These are phyloP conservation scores for Limonomyces culmigenus DNA, from an alignment of 1,284 basidiomycete species.

Conservation along the genomic window DNA sequence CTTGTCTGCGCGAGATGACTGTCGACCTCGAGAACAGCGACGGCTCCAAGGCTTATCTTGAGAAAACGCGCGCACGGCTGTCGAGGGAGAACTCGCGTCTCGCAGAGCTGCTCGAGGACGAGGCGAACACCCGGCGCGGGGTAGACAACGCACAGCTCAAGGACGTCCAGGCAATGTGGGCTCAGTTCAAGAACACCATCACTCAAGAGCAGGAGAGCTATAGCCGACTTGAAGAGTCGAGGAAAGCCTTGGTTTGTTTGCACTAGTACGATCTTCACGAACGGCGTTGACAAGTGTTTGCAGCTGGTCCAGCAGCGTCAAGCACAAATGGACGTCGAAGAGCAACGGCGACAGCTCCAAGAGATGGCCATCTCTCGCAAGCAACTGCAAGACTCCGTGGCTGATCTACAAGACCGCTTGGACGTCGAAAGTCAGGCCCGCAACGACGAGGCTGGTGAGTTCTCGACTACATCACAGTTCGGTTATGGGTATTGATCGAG, in stretches of 20 bases:
- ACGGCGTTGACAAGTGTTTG: slow-evolving; percentile 3
- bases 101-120: slow-evolving; percentile 40
- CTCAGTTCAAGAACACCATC: slow-evolving; percentile 48
- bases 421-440: slow-evolving; percentile 33
- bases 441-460: slow-evolving; percentile 41
- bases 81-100: slow-evolving; percentile 42
- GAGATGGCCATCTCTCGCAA: slow-evolving; percentile 40
- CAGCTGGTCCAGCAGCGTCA: slow-evolving; percentile 55
- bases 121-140: slow-evolving; percentile 42
- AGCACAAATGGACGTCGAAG: slow-evolving; percentile 45
- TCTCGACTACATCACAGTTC: neutral
- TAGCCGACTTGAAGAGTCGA: slow-evolving; percentile 48
- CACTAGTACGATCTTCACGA: too few species aligned
- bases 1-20: slow-evolving; percentile 42
- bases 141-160: slow-evolving; percentile 46
- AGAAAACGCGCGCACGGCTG: slow-evolving; percentile 37
- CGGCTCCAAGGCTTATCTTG: slow-evolving; percentile 46
- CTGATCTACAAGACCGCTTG: slow-evolving; percentile 34
- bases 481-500: slow-evolving; percentile 1
- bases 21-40: slow-evolving; percentile 48
- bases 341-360: slow-evolving; percentile 39
- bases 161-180: slow-evolving; percentile 52
- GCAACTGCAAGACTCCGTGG: slow-evolving; percentile 39
- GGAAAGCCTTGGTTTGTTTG: slow-evolving; percentile 50
- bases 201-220: slow-evolving; percentile 44